Evolutionary conservation across 768 basidiomycete genomes (phyloP).

Genomic region (Neoboletus magnificus): DNA sequence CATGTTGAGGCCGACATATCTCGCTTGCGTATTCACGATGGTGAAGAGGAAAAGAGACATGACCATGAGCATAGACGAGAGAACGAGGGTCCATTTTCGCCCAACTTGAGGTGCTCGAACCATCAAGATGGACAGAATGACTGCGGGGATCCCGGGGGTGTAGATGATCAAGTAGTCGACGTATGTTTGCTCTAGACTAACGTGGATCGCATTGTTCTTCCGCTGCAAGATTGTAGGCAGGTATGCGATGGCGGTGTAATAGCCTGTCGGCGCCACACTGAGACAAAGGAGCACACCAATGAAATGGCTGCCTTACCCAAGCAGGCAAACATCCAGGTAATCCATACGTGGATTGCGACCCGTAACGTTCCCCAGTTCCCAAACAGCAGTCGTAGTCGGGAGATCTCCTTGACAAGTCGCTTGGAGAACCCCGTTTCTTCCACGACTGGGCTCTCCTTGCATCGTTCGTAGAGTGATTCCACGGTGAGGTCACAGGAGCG

Average conservation of each 20-base stretch:
- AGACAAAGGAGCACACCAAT: not conserved
- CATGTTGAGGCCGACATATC: slow-evolving; percentile 8
- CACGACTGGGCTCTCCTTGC: not conserved
- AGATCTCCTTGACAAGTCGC: slow-evolving; percentile 3
- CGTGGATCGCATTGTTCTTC: slow-evolving; percentile 9
- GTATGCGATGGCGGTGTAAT: not conserved
- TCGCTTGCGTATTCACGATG: slow-evolving; percentile 10
- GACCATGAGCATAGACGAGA: slow-evolving; percentile 7
- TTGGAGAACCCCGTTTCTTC: not conserved
- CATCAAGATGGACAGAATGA: slow-evolving; percentile 5
- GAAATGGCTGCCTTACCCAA: slow-evolving; percentile 4
- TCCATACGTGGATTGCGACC: slow-evolving; percentile 9
- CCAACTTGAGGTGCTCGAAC: slow-evolving; percentile 13
- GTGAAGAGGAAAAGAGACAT: slow-evolving; percentile 10
- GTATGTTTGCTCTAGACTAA: slow-evolving; percentile 6
- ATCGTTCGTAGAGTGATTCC: slow-evolving; percentile 11
- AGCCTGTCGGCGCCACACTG: not conserved
- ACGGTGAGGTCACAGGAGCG: slow-evolving; percentile 8
- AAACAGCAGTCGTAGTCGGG: slow-evolving; percentile 13
- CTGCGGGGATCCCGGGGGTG: slow-evolving; percentile 4
- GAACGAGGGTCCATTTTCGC: slow-evolving; percentile 16
- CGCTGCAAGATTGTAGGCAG: slow-evolving; percentile 12
- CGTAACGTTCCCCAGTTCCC: slow-evolving; percentile 13
- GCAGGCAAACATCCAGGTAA: slow-evolving; percentile 12
- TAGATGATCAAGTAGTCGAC: slow-evolving; percentile 10